Base-by-base conservation (phyloP, 176 grass and related monocot species). In the Hyparrhenia diplandra region DNA sequence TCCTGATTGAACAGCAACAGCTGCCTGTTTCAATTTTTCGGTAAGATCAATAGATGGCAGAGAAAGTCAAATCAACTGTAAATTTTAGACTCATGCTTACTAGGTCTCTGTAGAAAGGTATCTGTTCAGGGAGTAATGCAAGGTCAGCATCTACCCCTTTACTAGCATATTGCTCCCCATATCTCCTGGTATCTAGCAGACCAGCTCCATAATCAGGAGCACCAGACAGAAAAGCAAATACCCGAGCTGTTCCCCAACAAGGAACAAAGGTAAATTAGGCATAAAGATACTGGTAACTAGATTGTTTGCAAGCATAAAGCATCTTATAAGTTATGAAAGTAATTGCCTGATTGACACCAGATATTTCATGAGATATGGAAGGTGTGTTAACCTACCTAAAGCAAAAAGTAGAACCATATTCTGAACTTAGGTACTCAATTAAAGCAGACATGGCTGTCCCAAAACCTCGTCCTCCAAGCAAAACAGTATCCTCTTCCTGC, bases 151-250 rank as follows among this genome's bases (percentile, higher is more conserved):
- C 96, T 82, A 93, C 96, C 41, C 92, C 80, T 67, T 91, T 90
- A 83, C 90, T 95, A 76, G 96, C 92, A 88, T 99, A 99, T 73
- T 95, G 96, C 81, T 99, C 96, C 65, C 96, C 92, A 71, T 99
- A 99, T 55, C 92, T 88, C 84, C 79, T 88, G 49, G 92, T 99
- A 73, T 99, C 96, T 70, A 99, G 86, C 39, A 93, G 88, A 78
- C 96, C 96, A 76, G 80, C 84, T 85, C 92, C 96, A 80, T 95
- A 99, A 88, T 99, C 96, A 76, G 92, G 96, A 61, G 96, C 86
- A 85, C 92, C 92, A 87, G 96, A 99, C 55, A 89, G 77, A 92
- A 99, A 99, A 54, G 90, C 76, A 91, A 99, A 99, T 64, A 95
- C 89, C 89, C 96, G 89, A 84, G 92, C 96, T 99, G 81, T 59